Evolutionary conservation across 1,284 basidiomycete genomes (phyloP).

Genomic region (Pseudozyma sp.): DNA sequence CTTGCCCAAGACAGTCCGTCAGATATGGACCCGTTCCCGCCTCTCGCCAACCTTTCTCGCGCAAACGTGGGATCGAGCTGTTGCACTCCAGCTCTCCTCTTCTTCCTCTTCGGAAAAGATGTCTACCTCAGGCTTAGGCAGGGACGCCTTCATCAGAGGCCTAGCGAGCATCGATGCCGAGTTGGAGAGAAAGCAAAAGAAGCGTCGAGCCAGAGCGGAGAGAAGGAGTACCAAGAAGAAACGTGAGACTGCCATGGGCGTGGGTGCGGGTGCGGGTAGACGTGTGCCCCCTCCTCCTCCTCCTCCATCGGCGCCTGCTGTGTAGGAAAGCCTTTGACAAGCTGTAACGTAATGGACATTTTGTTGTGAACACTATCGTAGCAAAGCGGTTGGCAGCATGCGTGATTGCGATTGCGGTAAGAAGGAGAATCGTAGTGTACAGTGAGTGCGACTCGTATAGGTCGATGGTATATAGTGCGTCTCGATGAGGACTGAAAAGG

Average conservation of each 20-base stretch:
- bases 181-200: constrained; percentile 14
- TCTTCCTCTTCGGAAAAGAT: background rate
- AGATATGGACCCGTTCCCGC: constrained; percentile 25
- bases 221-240: constrained; percentile 3
- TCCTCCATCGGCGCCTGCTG: no score
- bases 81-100: background rate
- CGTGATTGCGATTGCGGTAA: no score
- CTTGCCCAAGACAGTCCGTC: constrained; percentile 11
- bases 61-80: constrained; percentile 27
- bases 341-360: no score
- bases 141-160: constrained; percentile 19
- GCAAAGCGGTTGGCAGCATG: no score
- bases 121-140: constrained; percentile 1
- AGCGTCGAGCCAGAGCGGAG: background rate
- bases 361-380: no score
- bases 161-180: constrained; percentile 42
- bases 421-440: no score
- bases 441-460: no score
- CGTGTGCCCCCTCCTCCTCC: constrained; percentile 21
- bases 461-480: background rate
- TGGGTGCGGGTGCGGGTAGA: background rate
- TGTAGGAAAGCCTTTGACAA: no score
- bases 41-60: constrained; percentile 18
- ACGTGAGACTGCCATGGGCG: background rate
- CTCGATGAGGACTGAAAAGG: background rate